Evolutionary conservation across 352 stramenopile genomes (phyloP).

Genomic region (Phytopythium aichiense): DNA sequence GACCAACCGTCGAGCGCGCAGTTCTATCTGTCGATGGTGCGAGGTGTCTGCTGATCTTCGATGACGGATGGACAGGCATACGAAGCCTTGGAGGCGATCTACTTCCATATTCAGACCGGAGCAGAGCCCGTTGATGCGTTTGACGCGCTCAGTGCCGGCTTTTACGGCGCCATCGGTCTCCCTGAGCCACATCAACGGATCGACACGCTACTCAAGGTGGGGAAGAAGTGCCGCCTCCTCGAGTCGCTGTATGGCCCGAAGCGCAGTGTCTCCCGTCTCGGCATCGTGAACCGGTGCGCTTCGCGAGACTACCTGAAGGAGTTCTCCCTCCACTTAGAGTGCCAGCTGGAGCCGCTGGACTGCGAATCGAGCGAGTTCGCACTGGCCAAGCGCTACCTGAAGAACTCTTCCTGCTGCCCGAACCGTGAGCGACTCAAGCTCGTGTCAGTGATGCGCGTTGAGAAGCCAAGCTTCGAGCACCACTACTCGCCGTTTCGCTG

Average conservation of each 20-base stretch:
- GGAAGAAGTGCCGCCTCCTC: slow-evolving; percentile 27
- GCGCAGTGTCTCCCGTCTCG: slow-evolving; percentile 14
- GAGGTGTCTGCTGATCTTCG: not conserved
- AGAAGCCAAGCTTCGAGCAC: slow-evolving; percentile 16
- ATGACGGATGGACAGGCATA: slow-evolving; percentile 17
- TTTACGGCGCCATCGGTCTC: slow-evolving; percentile 32
- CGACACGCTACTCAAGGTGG: slow-evolving; percentile 38
- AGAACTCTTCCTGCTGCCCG: slow-evolving; percentile 37
- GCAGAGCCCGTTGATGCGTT: slow-evolving; percentile 15
- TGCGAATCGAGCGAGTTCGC: slow-evolving; percentile 19
- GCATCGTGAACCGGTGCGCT: slow-evolving; percentile 19
- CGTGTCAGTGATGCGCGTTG: slow-evolving; percentile 28
- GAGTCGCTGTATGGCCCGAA: slow-evolving; percentile 21
- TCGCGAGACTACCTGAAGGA: slow-evolving; percentile 29
- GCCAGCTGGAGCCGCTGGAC: slow-evolving; percentile 20
- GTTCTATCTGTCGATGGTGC: not conserved
- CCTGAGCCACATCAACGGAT: slow-evolving; percentile 18
- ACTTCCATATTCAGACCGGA: slow-evolving; percentile 19
- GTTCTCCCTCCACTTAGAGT: slow-evolving; percentile 26
- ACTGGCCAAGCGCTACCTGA: slow-evolving; percentile 33
- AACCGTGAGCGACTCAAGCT: slow-evolving; percentile 23
- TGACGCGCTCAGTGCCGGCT: slow-evolving; percentile 22
- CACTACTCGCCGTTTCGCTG: slow-evolving; percentile 27
- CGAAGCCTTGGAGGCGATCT: slow-evolving; percentile 29
- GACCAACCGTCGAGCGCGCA: not conserved